Conservation (phyloP, 2,329 filamentous ascomycete species). For the Pseudogymnoascus sp. region DNA sequence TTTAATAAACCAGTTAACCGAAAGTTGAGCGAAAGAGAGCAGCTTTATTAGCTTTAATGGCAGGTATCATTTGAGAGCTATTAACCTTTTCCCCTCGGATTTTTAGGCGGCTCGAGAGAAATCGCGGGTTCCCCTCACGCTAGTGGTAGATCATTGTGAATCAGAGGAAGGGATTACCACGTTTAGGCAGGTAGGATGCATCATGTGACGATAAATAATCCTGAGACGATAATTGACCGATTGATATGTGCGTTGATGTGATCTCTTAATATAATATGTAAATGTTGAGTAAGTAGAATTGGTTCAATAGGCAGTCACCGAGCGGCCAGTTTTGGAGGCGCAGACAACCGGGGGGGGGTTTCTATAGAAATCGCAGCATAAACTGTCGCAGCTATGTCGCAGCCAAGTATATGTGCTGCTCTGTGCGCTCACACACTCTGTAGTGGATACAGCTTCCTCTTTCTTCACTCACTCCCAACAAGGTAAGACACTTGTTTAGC, state of each 20-base stretch:
- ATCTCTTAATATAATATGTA: background rate
- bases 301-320: background rate
- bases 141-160: background rate
- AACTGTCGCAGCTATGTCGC: background rate
- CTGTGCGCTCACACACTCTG: background rate
- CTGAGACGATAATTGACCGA: too few relatives aligned
- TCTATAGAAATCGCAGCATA: background rate
- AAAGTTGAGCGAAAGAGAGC: background rate
- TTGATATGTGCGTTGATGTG: background rate
- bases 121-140: constrained; percentile 1
- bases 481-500: background rate
- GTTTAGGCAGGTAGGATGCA: background rate
- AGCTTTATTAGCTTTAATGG: background rate
- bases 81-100: background rate
- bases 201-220: background rate
- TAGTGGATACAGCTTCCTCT: background rate
- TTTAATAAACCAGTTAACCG: background rate
- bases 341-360: background rate
- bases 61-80: background rate
- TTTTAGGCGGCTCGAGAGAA: background rate
- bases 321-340: background rate
- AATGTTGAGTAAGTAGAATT: background rate
- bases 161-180: background rate
- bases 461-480: background rate
- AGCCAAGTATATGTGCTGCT: background rate